Evolutionary conservation across 345 rosid species (phyloP), one percentile per base, ranked within the genome.

Genomic region (Citropsis articulata): DNA sequence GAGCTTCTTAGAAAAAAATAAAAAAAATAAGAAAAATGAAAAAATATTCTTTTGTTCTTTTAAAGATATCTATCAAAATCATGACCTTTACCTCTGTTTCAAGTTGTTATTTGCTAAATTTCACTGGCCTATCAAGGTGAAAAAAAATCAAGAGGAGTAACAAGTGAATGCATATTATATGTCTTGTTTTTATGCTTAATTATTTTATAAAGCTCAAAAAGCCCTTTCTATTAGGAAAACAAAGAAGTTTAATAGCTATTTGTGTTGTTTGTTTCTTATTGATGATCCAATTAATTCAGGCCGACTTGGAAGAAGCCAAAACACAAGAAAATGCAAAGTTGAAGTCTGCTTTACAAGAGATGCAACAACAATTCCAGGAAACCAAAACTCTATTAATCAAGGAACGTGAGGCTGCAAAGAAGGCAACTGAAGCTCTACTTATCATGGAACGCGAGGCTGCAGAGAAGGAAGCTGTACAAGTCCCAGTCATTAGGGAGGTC

Each of bases 261-360:
- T 45, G 6, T 24, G 69, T 76, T 72, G 45, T 25, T 30, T 66
- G 53, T 56, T 76, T 67, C 68, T 67, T 64, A 38, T 72, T 77
- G 82, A 81, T 84, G 73, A 60, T 36, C 73, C 35, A 31, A 27
- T 66, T 77, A 30, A 76, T 85, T 78, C 89, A 96, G 98, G 83
- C 88, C 83, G 95, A 94, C 75, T 61, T 88, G 53, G 98, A 96
- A 81, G 88, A 87, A 71, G 83, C 90, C 62, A 89, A 89, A 81
- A 83, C 81, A 28, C 88, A 79, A 21, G 92, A 89, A 80, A 87
- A 80, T 77, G 81, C 81, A 9, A 87, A 86, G 76, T 80, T 86
- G 65, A 87, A 87, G 72, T 86, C 88, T 62, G 85, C 86, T 79
- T 80, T 89, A 79, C 85, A 85, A 55, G 86, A 84, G 69, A 80